Base-by-base conservation (phyloP, 2,329 filamentous ascomycete genomes). In the Alternaria incomplexa region DNA sequence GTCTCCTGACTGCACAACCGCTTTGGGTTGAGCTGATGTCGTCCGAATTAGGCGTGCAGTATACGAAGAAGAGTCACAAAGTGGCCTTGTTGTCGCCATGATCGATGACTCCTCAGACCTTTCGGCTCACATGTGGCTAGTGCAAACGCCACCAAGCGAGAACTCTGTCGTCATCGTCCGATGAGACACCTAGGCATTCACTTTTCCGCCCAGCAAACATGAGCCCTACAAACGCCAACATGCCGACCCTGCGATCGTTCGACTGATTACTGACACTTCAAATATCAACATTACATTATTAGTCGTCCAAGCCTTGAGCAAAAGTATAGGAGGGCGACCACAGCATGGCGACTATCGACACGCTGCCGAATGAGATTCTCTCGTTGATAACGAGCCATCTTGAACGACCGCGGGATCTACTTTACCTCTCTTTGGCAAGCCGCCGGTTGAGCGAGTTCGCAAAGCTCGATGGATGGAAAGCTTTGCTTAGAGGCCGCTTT, bases 391-490 rank as follows among this genome's bases (percentile, higher is more conserved):
- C 74, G 3, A 69, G 25, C n/a, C 68, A 77, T 56, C 64, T 79
- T 9, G 74, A 77, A 13, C 68, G 66, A 28, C 73, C 77, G 6
- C 57, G 51, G 48, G 75, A 78, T 57, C 36, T 78, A 1, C 57
- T 72, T 3, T 57, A 70, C 48, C 63, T 79, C 2, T 67, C 74
- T 4, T 55, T 77, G 25, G 63, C 64, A 22, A 74, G 68, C 44
- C 70, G 63, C 9, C 67, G 72, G 8, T 48, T 78, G n/a, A 36
- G 62, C 26, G 60, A 68, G 6, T 79, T 76, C 44, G 64, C 67
- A 15, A 71, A 69, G 46, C 66, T 76, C 2, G 75, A 78, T 56
- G 77, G 76, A 15, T 79, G 76, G 76, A 78, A 76, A 57, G 74
- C 76, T 4, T 63, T 75, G 26, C 67, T 77, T 10, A 73, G 69